These are phyloP conservation scores for Diaporthe ilicicola DNA, from an alignment of 2,329 filamentous ascomycete genomes.

Conservation along the genomic window DNA sequence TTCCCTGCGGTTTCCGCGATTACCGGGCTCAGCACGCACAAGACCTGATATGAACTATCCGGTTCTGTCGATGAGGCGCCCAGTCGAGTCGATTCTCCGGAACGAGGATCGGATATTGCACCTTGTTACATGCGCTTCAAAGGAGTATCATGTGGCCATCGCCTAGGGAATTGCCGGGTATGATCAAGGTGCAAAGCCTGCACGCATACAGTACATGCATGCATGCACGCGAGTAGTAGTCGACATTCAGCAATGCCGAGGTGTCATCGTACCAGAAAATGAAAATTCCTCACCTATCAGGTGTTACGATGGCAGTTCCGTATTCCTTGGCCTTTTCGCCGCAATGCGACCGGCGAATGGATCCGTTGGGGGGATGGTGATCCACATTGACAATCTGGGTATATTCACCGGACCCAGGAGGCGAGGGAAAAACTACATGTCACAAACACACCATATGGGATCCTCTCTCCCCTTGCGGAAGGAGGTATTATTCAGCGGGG, in stretches of 20 bases:
- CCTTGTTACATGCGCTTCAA: neutral
- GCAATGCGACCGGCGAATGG: constrained; percentile 6
- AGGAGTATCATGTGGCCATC: constrained; percentile 1
- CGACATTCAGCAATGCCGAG: neutral
- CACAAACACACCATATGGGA: neutral
- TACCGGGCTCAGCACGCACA: neutral
- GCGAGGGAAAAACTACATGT: neutral
- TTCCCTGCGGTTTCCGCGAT: neutral
- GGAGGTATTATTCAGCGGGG: neutral
- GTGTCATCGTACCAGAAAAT: constrained; percentile 13
- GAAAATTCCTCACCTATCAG: constrained; percentile 10
- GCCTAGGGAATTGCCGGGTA: neutral
- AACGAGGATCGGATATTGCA: neutral
- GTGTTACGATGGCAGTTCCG: neutral
- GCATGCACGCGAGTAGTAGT: neutral
- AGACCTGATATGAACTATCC: neutral
- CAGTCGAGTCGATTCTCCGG: neutral
- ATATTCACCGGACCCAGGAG: constrained; percentile 13
- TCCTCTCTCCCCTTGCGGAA: constrained; percentile 17
- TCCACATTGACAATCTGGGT: constrained; percentile 23
- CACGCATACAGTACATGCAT: neutral
- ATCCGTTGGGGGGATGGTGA: neutral
- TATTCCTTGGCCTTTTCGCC: constrained; percentile 12
- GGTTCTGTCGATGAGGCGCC: neutral
- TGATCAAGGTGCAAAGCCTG: neutral